A percentile compares a stretch with the other conserved stretches of the same genome.
phyloP scores from a whole-genome alignment of 2,329 filamentous ascomycete species.

The Aspergillus sojae region DNA sequence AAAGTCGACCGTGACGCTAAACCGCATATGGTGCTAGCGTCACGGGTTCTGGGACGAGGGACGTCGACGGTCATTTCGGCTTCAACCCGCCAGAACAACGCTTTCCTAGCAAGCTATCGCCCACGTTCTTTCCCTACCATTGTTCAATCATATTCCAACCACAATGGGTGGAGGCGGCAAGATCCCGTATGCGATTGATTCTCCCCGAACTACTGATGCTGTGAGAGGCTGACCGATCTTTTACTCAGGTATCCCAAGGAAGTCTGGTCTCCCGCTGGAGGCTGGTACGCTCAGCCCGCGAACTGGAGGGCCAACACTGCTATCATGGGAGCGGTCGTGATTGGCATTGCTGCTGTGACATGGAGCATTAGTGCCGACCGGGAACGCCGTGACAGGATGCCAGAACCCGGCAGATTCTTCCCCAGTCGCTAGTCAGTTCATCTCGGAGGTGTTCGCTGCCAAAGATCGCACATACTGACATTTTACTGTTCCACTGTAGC shows the following conservation, averaged over 20 bases:
- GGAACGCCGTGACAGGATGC: conserved; percentile 74
- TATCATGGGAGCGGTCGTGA: conserved; percentile 68
- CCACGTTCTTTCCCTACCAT: conserved; percentile 24
- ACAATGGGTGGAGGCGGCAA: conserved; percentile 77
- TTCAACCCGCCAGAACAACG: conserved; percentile 31
- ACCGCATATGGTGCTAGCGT: conserved; percentile 23
- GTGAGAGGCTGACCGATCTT: conserved; percentile 26
- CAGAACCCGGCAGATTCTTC: conserved; percentile 75
- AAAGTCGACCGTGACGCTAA: conserved; percentile 30
- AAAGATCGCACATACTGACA: conserved; percentile 20
- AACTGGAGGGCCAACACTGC: conserved; percentile 96
- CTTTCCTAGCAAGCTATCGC: conserved; percentile 24
- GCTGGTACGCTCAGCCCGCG: conserved; percentile 91
- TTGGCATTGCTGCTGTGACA: conserved; percentile 68
- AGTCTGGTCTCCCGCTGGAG: conserved; percentile 97
- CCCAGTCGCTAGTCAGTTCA: conserved; percentile 77
- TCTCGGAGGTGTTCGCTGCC: conserved; percentile 9
- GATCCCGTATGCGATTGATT: conserved; percentile 62
- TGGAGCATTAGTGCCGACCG: conserved; percentile 75
- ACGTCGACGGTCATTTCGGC: conserved; percentile 35
- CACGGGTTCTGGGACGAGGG: conserved; percentile 32
- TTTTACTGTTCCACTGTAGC: conserved; percentile 42
- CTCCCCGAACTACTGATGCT: conserved; percentile 3
- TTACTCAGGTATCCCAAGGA: conserved; percentile 85
- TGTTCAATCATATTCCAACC: conserved; percentile 28